Percentiles rank a stretch among this genome's conserved stretches.
Evolutionary conservation across 148 eudicot genomes (phyloP).

Genomic region (Fagopyrum tataricum): DNA sequence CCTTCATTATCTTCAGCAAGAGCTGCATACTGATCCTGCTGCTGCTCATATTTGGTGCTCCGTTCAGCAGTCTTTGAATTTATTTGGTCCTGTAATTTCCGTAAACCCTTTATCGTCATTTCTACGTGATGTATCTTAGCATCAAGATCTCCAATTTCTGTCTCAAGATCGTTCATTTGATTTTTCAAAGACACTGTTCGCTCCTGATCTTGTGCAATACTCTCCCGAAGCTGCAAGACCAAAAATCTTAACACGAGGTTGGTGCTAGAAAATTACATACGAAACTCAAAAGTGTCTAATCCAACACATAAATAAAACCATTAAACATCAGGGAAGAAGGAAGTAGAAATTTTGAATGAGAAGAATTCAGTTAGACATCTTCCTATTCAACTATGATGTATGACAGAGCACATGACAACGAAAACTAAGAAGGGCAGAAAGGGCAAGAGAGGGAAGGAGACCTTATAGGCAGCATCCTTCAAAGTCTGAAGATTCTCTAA

Average conservation of each 20-base stretch:
- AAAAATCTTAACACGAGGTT: slow-evolving; percentile 6
- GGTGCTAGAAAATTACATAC: not conserved
- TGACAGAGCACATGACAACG: not conserved
- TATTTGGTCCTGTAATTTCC: slow-evolving; percentile 51
- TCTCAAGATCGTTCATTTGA: slow-evolving; percentile 64
- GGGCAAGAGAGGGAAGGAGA: slow-evolving; percentile 17
- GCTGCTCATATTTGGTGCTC: slow-evolving; percentile 45
- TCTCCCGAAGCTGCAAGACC: slow-evolving; percentile 64
- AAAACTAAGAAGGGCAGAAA: not conserved
- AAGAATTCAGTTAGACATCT: not conserved
- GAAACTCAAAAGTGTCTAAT: not conserved
- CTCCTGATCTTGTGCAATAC: slow-evolving; percentile 87
- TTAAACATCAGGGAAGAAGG: not conserved
- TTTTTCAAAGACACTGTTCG: slow-evolving; percentile 46
- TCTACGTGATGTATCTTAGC: slow-evolving; percentile 62
- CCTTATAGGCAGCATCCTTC: slow-evolving; percentile 95
- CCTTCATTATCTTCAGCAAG: slow-evolving; percentile 79
- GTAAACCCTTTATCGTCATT: slow-evolving; percentile 49
- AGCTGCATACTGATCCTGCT: slow-evolving; percentile 41
- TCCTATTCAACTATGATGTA: not conserved
- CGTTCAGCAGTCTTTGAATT: slow-evolving; percentile 54
- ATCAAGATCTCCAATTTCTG: slow-evolving; percentile 51
- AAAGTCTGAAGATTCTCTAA: slow-evolving; percentile 89
- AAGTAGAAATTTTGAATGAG: not conserved
- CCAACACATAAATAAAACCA: not conserved